Base-by-base conservation (phyloP, 2,329 filamentous ascomycete species). In the Talaromyces sp. region DNA sequence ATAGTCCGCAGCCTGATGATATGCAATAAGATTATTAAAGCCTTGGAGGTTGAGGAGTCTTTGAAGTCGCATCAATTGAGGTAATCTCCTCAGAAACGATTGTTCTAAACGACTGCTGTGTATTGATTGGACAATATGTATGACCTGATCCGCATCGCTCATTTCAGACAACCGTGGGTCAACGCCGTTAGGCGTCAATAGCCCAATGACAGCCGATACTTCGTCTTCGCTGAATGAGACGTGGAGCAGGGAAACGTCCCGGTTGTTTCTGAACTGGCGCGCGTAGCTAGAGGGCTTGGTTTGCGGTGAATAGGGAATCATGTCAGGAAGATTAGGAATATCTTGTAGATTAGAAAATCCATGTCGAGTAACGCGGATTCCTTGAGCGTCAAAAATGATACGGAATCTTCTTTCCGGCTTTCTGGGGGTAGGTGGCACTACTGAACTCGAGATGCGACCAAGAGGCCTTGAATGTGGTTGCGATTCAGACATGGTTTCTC, bases 161-260 rank as follows among this genome's bases (percentile, higher is more conserved):
- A 67, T 66, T 3, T 74, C 72, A 27, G 66, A 54, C 5, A 45
- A 33, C 56, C 14, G 9, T 35, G 33, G 52, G n/a, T 63, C 63
- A 43, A 62, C 54, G 3, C 65, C 64, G 63, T 66, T 52, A 67
- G 56, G 56, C n/a, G 56, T 62, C 57, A 73, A 19, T 3, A 72
- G 52, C 10, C 58, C 31, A 37, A 72, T 57, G 22, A 74, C 58
- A 13, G 70, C 69, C 22, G 60, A 59, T 56, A 71, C 66, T 65
- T 75, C 73, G 3, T 61, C 48, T 14, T 64, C 35, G 24, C 69
- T 68, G 54, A 75, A 73, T 52, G 73, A 70, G 45, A 72, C 67
- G 66, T 75, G 73, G 11, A 72, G 56, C 10, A 74, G 61, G 13
- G 48, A 48, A 11, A 33, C 47, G n/a, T 54, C 19, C 5, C 45